Evolutionary conservation across 2,329 filamentous ascomycete species (phyloP), one percentile per base, ranked within the genome.

Genomic region (Chrysoporthe austroafricana): DNA sequence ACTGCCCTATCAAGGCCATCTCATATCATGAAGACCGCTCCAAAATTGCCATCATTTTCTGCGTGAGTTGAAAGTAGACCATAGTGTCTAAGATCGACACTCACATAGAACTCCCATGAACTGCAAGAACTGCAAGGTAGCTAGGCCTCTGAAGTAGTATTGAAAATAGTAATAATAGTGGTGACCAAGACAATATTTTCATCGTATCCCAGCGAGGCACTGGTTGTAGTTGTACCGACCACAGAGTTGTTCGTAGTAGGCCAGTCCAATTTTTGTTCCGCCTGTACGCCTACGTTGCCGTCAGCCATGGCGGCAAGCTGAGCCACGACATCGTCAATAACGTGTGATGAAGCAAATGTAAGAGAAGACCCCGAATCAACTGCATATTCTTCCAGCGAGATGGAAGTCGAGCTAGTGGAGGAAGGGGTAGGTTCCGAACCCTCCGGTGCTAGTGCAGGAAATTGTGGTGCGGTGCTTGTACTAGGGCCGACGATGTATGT

Each of bases 161-260:
- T 52, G 54, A 66, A 46, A n/a, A 66, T 21, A 13, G 69, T 69
- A 6, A 70, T 48, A 9, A 66, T 70, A 14, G 69, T 70, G 6
- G 69, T 70, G 26, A 69, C 61, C 44, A 66, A 39, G 9, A 70
- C 63, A 42, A 70, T 26, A 21, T 63, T 44, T 18, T 56, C 69
- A 4, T 63, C 54, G n/a, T 69, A 52, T 43, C 56, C 66, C 18
- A 61, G 50, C 5, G 57, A 46, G 14, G 44, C 36, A 14, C 62
- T 59, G 1, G 52, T 63, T 9, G 62, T 65, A 39, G 36, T 63
- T 6, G 32, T 63, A 9, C 57, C 57, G 4, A n/a, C 14, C 32
- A 61, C 50, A 18, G 56, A 32, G n/a, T 11, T 58, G 1, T 48
- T 58, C 9, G 43, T n/a, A 13, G 42, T 42, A 18, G 57, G 34